Percentiles rank a stretch among this genome's conserved stretches.
phyloP scores from a whole-genome alignment of 805 yeast genomes.

The Myxozyma nipponensis region DNA sequence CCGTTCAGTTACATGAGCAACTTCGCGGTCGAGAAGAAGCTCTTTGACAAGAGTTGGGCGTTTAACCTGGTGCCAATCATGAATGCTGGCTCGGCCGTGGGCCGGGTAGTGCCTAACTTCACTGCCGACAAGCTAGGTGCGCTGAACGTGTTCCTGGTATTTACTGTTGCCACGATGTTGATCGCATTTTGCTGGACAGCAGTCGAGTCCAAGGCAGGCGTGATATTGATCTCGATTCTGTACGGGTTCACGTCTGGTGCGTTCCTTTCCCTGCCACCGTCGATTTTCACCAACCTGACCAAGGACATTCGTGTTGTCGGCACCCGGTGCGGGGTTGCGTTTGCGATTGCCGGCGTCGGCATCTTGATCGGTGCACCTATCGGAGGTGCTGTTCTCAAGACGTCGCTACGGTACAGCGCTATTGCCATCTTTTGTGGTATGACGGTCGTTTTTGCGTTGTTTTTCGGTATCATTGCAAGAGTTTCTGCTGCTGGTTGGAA shows the following conservation, averaged over 20 bases:
- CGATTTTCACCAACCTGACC: constrained; percentile 33
- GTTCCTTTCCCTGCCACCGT: constrained; percentile 36
- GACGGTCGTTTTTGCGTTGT: constrained; percentile 6
- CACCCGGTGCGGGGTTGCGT: constrained; percentile 56
- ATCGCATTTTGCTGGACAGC: constrained; percentile 39
- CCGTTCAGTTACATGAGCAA: constrained; percentile 36
- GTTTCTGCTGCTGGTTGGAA: constrained; percentile 4
- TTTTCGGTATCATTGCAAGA: constrained; percentile 5
- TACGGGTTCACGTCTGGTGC: constrained; percentile 38
- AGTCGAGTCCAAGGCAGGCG: constrained; percentile 32
- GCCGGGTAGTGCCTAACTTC: constrained; percentile 49
- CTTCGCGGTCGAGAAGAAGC: constrained; percentile 30
- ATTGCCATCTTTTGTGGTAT: constrained; percentile 22
- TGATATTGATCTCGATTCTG: constrained; percentile 33
- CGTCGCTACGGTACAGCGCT: constrained; percentile 7
- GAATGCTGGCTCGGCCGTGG: constrained; percentile 43
- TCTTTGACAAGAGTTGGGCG: constrained; percentile 23
- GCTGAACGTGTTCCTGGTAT: constrained; percentile 41
- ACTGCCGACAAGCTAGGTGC: constrained; percentile 51
- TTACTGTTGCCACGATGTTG: constrained; percentile 32
- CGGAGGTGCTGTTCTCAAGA: constrained; percentile 36
- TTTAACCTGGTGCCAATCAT: constrained; percentile 37
- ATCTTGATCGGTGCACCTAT: constrained; percentile 35
- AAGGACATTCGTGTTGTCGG: constrained; percentile 32
- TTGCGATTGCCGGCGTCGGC: constrained; percentile 54